A percentile compares a stretch with the other conserved stretches of the same genome.
Conservation (phyloP, 176 grass and related monocot genomes). For the Zea luxurians region DNA sequence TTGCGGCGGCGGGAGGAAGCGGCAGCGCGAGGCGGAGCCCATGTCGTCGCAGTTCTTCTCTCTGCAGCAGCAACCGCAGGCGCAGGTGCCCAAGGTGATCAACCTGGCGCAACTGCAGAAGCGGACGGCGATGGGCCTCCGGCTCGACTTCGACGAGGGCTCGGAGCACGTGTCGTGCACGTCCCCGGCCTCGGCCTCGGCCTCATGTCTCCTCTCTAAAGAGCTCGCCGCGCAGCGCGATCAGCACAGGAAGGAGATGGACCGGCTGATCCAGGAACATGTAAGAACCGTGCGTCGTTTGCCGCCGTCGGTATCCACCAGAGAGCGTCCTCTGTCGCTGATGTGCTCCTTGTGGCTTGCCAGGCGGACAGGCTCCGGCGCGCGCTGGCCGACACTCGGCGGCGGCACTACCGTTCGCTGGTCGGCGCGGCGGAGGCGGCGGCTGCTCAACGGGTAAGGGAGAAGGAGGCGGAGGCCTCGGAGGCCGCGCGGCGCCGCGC, state of each 20-base stretch:
- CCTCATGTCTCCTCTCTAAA: constrained; percentile 46
- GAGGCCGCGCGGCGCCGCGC: constrained; percentile 41
- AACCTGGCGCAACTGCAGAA: constrained; percentile 45
- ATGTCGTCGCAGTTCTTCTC: constrained; percentile 38
- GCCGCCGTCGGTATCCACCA: background rate
- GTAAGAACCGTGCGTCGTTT: constrained; percentile 32
- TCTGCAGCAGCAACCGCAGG: constrained; percentile 32
- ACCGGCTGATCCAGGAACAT: constrained; percentile 64
- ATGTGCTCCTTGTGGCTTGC: background rate
- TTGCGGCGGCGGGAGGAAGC: constrained; percentile 42
- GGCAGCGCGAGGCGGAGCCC: constrained; percentile 37
- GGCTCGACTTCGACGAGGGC: constrained; percentile 52
- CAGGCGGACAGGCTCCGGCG: constrained; percentile 62
- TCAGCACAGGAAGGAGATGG: constrained; percentile 57
- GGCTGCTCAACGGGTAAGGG: constrained; percentile 46
- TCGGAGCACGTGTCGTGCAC: constrained; percentile 40
- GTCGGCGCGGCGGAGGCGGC: constrained; percentile 40
- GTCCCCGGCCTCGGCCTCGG: constrained; percentile 16
- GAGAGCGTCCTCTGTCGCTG: background rate
- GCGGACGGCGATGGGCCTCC: constrained; percentile 48
- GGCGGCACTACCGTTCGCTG: constrained; percentile 52
- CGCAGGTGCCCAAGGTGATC: constrained; percentile 20
- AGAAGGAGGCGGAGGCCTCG: constrained; percentile 60
- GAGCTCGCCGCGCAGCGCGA: constrained; percentile 56
- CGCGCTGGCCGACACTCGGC: constrained; percentile 36